Base-by-base conservation (phyloP, 129 eudicot genomes). In the Kitagawia praeruptora region DNA sequence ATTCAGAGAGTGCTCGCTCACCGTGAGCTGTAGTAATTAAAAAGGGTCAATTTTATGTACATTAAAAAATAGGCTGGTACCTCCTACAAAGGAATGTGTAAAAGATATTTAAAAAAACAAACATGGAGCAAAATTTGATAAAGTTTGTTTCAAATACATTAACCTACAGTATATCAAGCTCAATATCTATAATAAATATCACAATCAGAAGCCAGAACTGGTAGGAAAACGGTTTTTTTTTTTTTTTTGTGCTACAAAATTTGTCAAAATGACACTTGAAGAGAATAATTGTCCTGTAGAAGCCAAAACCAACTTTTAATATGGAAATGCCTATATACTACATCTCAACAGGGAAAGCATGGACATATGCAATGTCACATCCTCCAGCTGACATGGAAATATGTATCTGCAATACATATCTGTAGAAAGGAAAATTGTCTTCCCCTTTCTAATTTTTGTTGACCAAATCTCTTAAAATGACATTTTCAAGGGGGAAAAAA, bases 1-100 rank as follows among this genome's bases (percentile, higher is more conserved):
- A 79, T 96, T 96, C 81, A 90, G 67, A 2, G 99, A 90, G 78
- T 96, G 99, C 97, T 92, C 78, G 79, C 87, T 74, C 56, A 83
- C 87, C 49, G 39, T 75, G 64, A 89, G 70, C 99, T 96, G 90
- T 82, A 85, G 67, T 67, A 9, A 45, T 72, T 77, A 83, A 83
- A n/a, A 79, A 34, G 75, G 42, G 70, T 74, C 28, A 44, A 49
- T 27, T 69, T 37, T 56, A 54, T 74, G 38, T n/a, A 18, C 23
- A 23, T 23, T 23, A 58, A 7, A 23, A 58, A 23, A 34, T 0
- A 54, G 28, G 12, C n/a, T 56, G 64, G 28, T 56, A 56, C 28
- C 28, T 56, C 64, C 28, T 56, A 23, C 28, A 56, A 5, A 21
- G 23, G 64, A 21, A 56, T 56, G 8, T 56, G 2, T 0, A 21